Percentiles rank a stretch among this genome's conserved stretches.
phyloP scores from a whole-genome alignment of 2,329 filamentous ascomycete genomes.

The Talaromyces sp. region DNA sequence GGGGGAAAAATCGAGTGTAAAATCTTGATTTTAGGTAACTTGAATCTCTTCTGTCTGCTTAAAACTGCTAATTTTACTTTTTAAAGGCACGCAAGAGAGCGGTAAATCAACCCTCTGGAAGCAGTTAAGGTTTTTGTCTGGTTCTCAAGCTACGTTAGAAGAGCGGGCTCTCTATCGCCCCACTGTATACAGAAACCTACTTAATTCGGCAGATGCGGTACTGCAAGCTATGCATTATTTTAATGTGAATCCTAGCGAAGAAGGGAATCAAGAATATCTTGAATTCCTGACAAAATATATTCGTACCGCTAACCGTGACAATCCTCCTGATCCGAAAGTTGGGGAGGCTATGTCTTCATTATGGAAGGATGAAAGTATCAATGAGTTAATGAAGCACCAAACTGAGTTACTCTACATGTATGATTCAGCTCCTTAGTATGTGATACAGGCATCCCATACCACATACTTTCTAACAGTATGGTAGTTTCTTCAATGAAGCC shows the following conservation, averaged over 20 bases:
- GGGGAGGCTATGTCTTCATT: constrained; percentile 3
- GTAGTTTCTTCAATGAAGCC: constrained; percentile 1
- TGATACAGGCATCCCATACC: neutral
- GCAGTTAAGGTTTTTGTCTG: neutral
- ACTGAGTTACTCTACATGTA: neutral
- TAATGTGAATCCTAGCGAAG: neutral
- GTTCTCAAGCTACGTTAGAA: no score
- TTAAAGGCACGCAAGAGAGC: neutral
- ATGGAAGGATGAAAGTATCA: neutral
- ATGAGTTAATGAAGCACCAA: neutral
- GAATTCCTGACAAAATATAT: neutral
- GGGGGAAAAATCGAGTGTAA: neutral
- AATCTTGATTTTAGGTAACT: neutral
- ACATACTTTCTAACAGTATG: neutral
- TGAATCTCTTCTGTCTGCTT: neutral
- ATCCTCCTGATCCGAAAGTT: neutral
- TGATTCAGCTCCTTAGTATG: constrained; percentile 2
- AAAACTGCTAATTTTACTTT: neutral
- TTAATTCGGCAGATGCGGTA: neutral
- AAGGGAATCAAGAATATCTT: neutral
- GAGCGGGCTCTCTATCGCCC: neutral
- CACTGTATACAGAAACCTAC: neutral
- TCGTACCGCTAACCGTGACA: neutral
- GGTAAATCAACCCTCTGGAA: neutral
- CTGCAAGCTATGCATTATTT: neutral